phyloP scores from a whole-genome alignment of 495 filamentous ascomycete species.

The Hypoxylon fragiforme region DNA sequence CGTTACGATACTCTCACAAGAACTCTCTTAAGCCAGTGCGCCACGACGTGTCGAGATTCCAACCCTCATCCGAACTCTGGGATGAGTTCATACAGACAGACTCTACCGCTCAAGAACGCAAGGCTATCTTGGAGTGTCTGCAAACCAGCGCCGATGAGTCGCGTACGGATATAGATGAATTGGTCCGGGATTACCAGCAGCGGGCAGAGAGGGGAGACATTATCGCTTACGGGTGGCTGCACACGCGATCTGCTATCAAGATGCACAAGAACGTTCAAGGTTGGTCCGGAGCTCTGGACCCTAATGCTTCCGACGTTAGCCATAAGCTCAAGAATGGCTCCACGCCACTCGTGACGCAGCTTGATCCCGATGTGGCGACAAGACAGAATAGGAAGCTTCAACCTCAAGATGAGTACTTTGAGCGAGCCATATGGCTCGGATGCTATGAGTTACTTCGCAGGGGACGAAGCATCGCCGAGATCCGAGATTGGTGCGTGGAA shows the following conservation, averaged over 20 bases:
- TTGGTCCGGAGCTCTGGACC: slow-evolving; percentile 66
- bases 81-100: slow-evolving; percentile 54
- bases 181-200: slow-evolving; percentile 74
- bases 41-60: slow-evolving; percentile 34
- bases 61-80: slow-evolving; percentile 45
- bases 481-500: slow-evolving; percentile 79
- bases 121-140: slow-evolving; percentile 80
- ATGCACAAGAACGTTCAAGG: slow-evolving; percentile 75
- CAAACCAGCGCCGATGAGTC: slow-evolving; percentile 67
- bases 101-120: slow-evolving; percentile 63
- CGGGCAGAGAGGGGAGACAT: slow-evolving; percentile 65
- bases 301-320: slow-evolving; percentile 57
- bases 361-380: slow-evolving; percentile 88
- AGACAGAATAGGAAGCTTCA: slow-evolving; percentile 75
- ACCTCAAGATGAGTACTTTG: slow-evolving; percentile 79
- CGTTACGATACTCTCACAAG: slow-evolving; percentile 51
- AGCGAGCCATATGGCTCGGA: slow-evolving; percentile 82
- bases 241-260: slow-evolving; percentile 89
- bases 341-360: slow-evolving; percentile 74
- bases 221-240: slow-evolving; percentile 86
- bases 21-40: slow-evolving; percentile 37
- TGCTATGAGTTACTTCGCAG: slow-evolving; percentile 88
- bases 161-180: slow-evolving; percentile 68
- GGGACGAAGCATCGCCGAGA: slow-evolving; percentile 68
- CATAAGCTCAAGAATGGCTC: slow-evolving; percentile 61